Evolutionary conservation across 176 grass and related monocot genomes (phyloP).

Genomic region (Puccinellia tenuiflora): DNA sequence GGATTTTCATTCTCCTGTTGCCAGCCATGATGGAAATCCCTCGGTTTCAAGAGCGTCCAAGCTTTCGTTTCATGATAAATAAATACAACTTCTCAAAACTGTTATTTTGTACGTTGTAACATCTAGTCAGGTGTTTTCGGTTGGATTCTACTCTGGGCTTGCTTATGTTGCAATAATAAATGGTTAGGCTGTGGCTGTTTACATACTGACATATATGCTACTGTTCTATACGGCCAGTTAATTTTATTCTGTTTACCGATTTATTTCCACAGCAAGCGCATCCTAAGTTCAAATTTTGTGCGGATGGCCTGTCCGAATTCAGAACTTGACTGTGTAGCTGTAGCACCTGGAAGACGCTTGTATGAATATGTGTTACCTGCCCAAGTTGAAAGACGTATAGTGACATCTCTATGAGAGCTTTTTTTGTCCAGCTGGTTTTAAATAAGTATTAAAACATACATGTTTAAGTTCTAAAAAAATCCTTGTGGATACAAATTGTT

Average conservation of each 20-base stretch:
- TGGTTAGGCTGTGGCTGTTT: background rate
- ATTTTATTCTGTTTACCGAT: background rate
- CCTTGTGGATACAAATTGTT: background rate
- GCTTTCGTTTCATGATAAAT: slow-evolving; percentile 7
- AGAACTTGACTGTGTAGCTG: background rate
- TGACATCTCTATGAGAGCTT: background rate
- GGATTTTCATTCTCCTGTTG: background rate
- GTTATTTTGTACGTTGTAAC: background rate
- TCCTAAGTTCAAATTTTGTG: background rate
- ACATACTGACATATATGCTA: background rate
- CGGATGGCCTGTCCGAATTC: background rate
- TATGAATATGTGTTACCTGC: background rate
- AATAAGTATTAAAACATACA: background rate
- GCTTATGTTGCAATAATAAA: background rate
- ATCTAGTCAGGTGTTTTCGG: background rate
- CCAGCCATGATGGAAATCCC: background rate
- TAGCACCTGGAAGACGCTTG: background rate
- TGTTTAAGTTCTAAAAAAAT: background rate
- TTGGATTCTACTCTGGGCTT: background rate
- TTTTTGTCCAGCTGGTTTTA: background rate
- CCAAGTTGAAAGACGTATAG: no score
- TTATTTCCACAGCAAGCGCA: background rate
- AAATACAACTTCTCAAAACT: background rate
- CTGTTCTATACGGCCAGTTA: background rate
- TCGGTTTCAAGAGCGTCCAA: background rate